Conservation (phyloP, 306 rosid genomes). For the Medicago lupulina region DNA sequence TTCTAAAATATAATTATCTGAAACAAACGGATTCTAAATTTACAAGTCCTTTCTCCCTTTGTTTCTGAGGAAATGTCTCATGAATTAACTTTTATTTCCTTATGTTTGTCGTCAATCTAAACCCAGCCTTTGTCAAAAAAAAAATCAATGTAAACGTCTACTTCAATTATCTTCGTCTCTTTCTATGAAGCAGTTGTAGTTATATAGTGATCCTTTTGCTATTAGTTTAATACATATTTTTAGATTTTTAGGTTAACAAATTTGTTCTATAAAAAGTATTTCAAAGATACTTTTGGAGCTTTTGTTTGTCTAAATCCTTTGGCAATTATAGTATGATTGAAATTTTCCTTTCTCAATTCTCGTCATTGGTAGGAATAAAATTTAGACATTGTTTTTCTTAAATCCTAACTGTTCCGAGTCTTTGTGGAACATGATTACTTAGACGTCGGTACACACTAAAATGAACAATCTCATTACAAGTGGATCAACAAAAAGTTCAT, state of each 20-base stretch:
- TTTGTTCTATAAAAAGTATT: neutral
- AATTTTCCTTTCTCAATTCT: constrained; percentile 2
- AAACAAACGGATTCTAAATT: neutral
- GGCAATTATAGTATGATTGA: constrained; percentile 3
- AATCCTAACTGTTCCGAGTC: neutral
- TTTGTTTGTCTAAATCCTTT: constrained; percentile 11
- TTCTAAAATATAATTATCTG: no score
- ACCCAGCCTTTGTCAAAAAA: no score
- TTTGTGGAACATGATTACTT: neutral
- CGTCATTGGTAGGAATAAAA: neutral
- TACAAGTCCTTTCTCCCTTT: constrained; percentile 15
- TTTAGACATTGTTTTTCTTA: neutral
- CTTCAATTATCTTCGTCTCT: constrained; percentile 1
- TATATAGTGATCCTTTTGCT: neutral
- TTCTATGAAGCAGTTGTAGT: constrained; percentile 21
- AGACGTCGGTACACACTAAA: neutral
- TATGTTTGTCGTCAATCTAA: no score
- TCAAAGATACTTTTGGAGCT: neutral
- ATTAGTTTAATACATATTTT: constrained; percentile 1
- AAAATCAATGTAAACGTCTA: neutral
- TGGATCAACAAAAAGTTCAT: constrained; percentile 40
- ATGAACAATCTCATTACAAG: constrained; percentile 28
- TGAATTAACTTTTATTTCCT: constrained; percentile 6
- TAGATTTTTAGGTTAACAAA: neutral
- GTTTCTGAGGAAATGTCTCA: constrained; percentile 23